Conservation (phyloP, 257 asterid genomes). For the Thymus mandschuricus region DNA sequence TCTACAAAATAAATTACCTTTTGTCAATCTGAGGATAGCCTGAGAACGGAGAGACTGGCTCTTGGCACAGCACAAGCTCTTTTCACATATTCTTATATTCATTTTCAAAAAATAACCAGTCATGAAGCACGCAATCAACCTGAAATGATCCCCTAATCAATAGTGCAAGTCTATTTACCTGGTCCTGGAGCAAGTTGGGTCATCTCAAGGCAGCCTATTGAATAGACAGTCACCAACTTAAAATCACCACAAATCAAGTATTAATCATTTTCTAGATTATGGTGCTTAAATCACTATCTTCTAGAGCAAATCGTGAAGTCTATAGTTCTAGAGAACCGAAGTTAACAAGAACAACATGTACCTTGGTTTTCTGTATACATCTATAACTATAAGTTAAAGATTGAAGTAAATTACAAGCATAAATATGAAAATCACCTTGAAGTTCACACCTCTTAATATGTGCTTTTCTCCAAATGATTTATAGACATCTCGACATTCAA, state of each 20-base stretch:
- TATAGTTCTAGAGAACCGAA: constrained; percentile 8
- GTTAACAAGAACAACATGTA: background rate
- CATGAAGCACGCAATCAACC: background rate
- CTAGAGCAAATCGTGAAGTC: background rate
- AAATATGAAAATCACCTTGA: constrained; percentile 71
- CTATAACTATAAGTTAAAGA: background rate
- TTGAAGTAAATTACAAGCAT: constrained; percentile 6
- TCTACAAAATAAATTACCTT: constrained; percentile 53
- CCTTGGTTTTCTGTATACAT: background rate
- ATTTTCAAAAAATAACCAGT: background rate
- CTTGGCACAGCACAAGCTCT: background rate
- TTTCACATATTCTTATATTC: background rate
- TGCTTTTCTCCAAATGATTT: constrained; percentile 96
- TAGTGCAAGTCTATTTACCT: background rate
- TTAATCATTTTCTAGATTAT: background rate
- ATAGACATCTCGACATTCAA: constrained; percentile 88
- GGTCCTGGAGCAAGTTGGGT: constrained; percentile 4
- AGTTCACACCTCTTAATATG: constrained; percentile 92
- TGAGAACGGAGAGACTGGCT: background rate
- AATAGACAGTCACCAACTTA: background rate
- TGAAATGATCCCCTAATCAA: background rate
- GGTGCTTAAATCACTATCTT: constrained; percentile 2
- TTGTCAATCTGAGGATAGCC: constrained; percentile 19
- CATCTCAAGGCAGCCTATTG: background rate
- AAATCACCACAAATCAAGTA: background rate